Conservation (phyloP, 139 green algal genomes). For the Medakamo hakoo region DNA sequence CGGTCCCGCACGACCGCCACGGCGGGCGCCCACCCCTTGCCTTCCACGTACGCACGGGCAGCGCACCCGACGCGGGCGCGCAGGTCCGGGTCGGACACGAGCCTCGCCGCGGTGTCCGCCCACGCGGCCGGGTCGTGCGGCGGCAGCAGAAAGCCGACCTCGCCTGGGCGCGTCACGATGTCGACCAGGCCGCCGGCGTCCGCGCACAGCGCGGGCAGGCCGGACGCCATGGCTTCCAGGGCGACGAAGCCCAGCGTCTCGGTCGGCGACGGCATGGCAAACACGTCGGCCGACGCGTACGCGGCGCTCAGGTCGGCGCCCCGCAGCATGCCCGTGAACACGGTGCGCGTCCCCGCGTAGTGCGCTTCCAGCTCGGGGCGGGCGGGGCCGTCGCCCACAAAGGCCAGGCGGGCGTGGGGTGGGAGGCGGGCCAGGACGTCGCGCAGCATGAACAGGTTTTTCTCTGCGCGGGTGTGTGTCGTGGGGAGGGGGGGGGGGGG, state of each 20-base stretch:
- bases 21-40: conserved; percentile 35
- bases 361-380: conserved; percentile 49
- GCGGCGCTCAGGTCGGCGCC: conserved; percentile 76
- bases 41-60: conserved; percentile 13
- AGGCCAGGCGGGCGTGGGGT: conserved; percentile 42
- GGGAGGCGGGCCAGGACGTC: conserved; percentile 47
- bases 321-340: conserved; percentile 47
- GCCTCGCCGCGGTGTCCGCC: conserved; percentile 10
- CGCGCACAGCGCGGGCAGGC: conserved; percentile 80
- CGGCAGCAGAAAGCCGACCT: conserved; percentile 52
- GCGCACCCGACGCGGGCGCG: conserved; percentile 13
- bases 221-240: conserved; percentile 88
- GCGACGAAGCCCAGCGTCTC: conserved; percentile 97
- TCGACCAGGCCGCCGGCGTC: conserved; percentile 76
- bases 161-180: conserved; percentile 50
- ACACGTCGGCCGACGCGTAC: conserved; percentile 85
- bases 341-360: conserved; percentile 16
- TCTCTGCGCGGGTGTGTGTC: conserved; percentile 20
- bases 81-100: conserved; percentile 14
- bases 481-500: background rate
- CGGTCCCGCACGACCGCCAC: conserved; percentile 29
- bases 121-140: conserved; percentile 24
- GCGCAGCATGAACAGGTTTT: conserved; percentile 35
- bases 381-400: conserved; percentile 86
- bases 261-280: conserved; percentile 85